phyloP scores from a whole-genome alignment of 2,329 filamentous ascomycete species.

The Scedosporium apiospermum region DNA sequence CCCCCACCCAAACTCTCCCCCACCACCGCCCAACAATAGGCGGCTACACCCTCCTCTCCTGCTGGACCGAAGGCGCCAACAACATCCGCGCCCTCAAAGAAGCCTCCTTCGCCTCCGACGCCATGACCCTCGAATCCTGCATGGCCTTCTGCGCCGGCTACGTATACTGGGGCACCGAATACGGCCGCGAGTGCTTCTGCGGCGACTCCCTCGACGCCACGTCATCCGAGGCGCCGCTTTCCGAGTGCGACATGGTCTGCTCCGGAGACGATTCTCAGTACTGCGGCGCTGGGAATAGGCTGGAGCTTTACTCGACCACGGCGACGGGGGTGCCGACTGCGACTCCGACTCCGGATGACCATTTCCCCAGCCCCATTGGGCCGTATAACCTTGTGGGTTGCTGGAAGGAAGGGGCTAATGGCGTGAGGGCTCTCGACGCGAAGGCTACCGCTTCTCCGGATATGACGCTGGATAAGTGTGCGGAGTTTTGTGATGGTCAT shows the following conservation, averaged over 20 bases:
- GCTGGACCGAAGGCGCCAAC: constrained; percentile 35
- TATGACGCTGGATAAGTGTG: constrained; percentile 30
- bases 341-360: constrained; percentile 12
- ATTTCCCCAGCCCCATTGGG: constrained; percentile 23
- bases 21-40: constrained; percentile 29
- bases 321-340: constrained; percentile 23
- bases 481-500: constrained; percentile 27
- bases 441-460: constrained; percentile 11
- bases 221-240: constrained; percentile 17
- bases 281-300: constrained; percentile 31
- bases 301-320: constrained; percentile 33
- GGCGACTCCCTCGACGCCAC: constrained; percentile 28
- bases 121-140: constrained; percentile 24
- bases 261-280: constrained; percentile 30
- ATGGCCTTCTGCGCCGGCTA: constrained; percentile 21
- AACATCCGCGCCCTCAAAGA: constrained; percentile 20
- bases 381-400: constrained; percentile 27
- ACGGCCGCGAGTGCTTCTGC: constrained; percentile 33
- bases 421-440: constrained; percentile 23
- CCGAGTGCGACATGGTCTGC: constrained; percentile 28
- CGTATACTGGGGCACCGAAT: constrained; percentile 27
- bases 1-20: constrained; percentile 13
- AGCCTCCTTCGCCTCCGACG: constrained; percentile 13
- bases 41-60: constrained; percentile 35
- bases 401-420: constrained; percentile 25